These are phyloP conservation scores for Rubus idaeus DNA, from an alignment of 306 rosid species.

Conservation along the genomic window DNA sequence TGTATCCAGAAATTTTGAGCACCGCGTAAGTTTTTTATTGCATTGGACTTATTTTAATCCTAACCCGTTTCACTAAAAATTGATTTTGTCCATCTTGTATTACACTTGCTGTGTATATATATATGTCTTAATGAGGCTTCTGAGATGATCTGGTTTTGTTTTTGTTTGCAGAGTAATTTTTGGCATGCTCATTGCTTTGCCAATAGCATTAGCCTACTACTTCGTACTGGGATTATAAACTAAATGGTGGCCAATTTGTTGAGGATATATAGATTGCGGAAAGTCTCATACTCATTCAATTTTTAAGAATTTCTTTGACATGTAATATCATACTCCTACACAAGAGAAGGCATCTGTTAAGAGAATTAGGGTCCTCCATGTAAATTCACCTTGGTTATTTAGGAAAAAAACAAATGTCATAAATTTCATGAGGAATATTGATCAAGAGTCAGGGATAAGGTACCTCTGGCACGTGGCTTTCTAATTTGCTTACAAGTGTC, in stretches of 20 bases:
- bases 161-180: constrained; percentile 66
- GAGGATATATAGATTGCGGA: constrained; percentile 2
- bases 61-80: background rate
- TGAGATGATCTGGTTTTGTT: constrained; percentile 32
- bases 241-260: constrained; percentile 5
- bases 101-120: background rate
- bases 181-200: constrained; percentile 89
- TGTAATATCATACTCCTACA: constrained; percentile 2
- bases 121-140: constrained; percentile 1
- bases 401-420: background rate
- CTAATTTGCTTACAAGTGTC: background rate
- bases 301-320: constrained; percentile 13
- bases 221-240: constrained; percentile 58
- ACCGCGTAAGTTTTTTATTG: constrained; percentile 54
- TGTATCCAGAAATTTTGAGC: constrained; percentile 75
- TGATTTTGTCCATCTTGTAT: constrained; percentile 11
- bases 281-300: constrained; percentile 12
- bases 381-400: background rate
- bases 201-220: constrained; percentile 76
- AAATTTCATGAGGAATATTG: background rate
- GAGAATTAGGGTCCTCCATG: constrained; percentile 18
- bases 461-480: background rate
- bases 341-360: constrained; percentile 13
- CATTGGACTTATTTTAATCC: background rate
- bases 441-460: background rate